Conservation (phyloP, 345 rosid genomes). For the Orychophragmus violaceus region DNA sequence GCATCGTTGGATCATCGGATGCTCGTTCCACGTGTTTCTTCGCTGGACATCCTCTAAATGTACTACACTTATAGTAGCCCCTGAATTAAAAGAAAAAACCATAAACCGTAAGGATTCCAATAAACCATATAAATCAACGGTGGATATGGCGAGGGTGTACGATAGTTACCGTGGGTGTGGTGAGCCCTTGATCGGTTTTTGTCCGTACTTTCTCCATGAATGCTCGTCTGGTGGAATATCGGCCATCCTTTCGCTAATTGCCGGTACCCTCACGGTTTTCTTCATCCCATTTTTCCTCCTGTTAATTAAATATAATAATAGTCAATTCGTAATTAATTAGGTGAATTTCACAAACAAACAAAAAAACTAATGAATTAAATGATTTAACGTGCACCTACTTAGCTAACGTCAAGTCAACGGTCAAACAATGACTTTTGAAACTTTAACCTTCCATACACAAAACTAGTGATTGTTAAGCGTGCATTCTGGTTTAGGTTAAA, state of each 20-base stretch:
- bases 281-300: conserved; percentile 70
- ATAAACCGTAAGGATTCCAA: conserved; percentile 7
- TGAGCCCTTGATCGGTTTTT: conserved; percentile 92
- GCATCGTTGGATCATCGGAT: conserved; percentile 67
- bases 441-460: neutral
- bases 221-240: conserved; percentile 85
- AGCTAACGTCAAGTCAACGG: conserved; percentile 7
- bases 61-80: conserved; percentile 88
- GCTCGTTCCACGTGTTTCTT: conserved; percentile 93
- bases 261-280: conserved; percentile 66
- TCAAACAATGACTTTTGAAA: neutral
- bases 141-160: neutral
- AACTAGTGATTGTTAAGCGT: conserved; percentile 1
- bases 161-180: conserved; percentile 75
- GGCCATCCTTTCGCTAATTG: conserved; percentile 73
- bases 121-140: neutral
- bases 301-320: neutral
- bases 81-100: conserved; percentile 28
- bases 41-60: conserved; percentile 78
- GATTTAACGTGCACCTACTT: neutral
- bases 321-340: neutral
- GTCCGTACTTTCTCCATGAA: conserved; percentile 96
- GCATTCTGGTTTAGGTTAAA: neutral
- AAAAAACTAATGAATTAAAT: neutral
- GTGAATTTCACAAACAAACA: neutral